Evolutionary conservation across 2,329 filamentous ascomycete species (phyloP), one percentile per base, ranked within the genome.

Genomic region (Fusarium sp.): DNA sequence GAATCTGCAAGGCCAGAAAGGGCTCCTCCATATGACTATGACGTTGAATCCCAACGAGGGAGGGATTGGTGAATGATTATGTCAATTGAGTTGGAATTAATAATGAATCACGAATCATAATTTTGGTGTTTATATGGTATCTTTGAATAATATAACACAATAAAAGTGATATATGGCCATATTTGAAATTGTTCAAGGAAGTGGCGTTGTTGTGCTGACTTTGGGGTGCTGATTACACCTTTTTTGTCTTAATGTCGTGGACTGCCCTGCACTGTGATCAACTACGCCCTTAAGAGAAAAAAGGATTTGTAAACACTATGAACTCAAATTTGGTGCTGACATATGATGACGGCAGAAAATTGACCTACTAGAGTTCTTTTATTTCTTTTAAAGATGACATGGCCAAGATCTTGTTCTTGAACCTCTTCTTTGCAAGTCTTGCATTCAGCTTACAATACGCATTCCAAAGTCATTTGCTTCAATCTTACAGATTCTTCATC

Each of bases 11-110:
- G 62, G 11, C 71, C 72, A 24, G 71, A 69, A 29, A 69, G 75
- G 38, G 70, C 68, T n/a, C 69, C 66, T 31, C 75, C 75, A 4
- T 60, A 65, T 12, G 78, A 76, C 38, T 81, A 82, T 64, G 78
- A 81, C 38, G 67, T 77, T 23, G 80, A 82, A 59, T 74, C 77
- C 18, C 80, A 82, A 53, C 69, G 70, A 57, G 69, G 71, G 53
- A 59, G 69, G 21, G 71, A 76, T 57, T 77, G 77, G 70, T 70
- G 38, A 70, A 49, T 24, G 18, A 54, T 23, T 37, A 35, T 21
- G 39, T 46, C 31, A 49, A 63, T 44, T 37, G 37, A 48, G 18
- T 12, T 49, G 43, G 33, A 15, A 55, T 42, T 54, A 69, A 55
- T 53, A 62, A 70, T 69, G 66, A 72, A 38, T 63, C 29, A 68